phyloP scores from a whole-genome alignment of 2,329 filamentous ascomycete genomes.

The Xylaria multiplex region DNA sequence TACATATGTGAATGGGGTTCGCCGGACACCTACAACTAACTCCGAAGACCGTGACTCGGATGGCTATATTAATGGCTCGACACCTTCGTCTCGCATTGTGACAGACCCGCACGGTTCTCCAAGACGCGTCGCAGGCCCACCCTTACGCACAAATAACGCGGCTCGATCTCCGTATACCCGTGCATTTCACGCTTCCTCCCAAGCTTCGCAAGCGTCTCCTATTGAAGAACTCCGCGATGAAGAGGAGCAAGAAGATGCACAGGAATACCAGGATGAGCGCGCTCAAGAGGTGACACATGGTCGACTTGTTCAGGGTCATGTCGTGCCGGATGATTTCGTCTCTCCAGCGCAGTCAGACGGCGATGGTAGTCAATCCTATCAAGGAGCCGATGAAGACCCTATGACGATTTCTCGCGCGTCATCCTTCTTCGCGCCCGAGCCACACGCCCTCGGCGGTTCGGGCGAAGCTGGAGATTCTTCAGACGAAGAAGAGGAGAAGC shows the following conservation, averaged over 20 bases:
- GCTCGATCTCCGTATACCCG: conserved; percentile 47
- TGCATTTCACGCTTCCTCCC: conserved; percentile 48
- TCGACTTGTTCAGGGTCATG: conserved; percentile 89
- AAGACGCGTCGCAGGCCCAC: conserved; percentile 49
- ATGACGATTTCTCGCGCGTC: conserved; percentile 86
- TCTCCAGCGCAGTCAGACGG: conserved; percentile 75
- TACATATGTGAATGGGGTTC: conserved; percentile 45
- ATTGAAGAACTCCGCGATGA: conserved; percentile 52
- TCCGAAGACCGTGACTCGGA: conserved; percentile 46
- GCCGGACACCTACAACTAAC: conserved; percentile 37
- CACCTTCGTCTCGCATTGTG: conserved; percentile 43
- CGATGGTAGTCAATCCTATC: conserved; percentile 65
- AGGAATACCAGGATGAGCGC: conserved; percentile 78
- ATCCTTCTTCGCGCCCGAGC: conserved; percentile 77
- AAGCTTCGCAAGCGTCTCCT: conserved; percentile 51
- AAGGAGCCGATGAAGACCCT: conserved; percentile 72
- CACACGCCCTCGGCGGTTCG: conserved; percentile 81
- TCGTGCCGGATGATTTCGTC: conserved; percentile 92
- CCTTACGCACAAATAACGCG: conserved; percentile 45
- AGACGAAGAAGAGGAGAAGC: conserved; percentile 93
- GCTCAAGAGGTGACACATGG: conserved; percentile 91
- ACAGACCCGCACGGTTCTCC: conserved; percentile 59
- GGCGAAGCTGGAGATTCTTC: conserved; percentile 84
- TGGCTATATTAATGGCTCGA: conserved; percentile 46
- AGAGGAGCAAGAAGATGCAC: conserved; percentile 53